phyloP scores from a whole-genome alignment of 2,329 filamentous ascomycete genomes.

The Penicillium sp. region DNA sequence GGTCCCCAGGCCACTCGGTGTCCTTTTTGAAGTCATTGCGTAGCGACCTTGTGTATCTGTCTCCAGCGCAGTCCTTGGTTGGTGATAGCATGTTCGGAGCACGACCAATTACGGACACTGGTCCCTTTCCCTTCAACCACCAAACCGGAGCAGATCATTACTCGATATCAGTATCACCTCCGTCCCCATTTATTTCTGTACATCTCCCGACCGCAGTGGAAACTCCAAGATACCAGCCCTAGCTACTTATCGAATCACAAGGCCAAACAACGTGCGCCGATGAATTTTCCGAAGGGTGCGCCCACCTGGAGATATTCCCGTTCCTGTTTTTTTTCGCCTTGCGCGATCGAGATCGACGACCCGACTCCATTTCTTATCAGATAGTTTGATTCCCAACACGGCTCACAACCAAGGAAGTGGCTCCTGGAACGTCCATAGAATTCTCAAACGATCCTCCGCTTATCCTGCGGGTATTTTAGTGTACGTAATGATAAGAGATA shows the following conservation, averaged over 20 bases:
- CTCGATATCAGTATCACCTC: neutral
- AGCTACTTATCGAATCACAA: neutral
- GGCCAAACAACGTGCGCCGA: neutral
- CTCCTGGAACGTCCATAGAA: neutral
- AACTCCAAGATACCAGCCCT: neutral
- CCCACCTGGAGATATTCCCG: neutral
- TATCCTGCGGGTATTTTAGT: neutral
- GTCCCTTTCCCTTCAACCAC: neutral
- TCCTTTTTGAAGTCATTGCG: constrained; percentile 1
- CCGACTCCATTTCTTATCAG: constrained; percentile 15
- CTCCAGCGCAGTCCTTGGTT: neutral
- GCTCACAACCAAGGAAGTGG: constrained; percentile 18
- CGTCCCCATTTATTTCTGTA: constrained; percentile 1
- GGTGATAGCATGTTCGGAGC: neutral
- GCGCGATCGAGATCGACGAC: constrained; percentile 10
- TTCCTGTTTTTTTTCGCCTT: neutral
- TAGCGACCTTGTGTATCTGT: neutral
- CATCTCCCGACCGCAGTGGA: constrained; percentile 12
- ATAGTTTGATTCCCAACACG: constrained; percentile 8
- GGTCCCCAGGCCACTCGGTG: neutral
- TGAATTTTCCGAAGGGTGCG: neutral
- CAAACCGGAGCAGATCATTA: neutral
- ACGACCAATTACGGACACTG: neutral
- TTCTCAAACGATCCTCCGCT: neutral
- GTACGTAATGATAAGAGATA: constrained; percentile 15